Evolutionary conservation across 371 early-diverging fungal species (phyloP).

Genomic region (Coemansia sp.): DNA sequence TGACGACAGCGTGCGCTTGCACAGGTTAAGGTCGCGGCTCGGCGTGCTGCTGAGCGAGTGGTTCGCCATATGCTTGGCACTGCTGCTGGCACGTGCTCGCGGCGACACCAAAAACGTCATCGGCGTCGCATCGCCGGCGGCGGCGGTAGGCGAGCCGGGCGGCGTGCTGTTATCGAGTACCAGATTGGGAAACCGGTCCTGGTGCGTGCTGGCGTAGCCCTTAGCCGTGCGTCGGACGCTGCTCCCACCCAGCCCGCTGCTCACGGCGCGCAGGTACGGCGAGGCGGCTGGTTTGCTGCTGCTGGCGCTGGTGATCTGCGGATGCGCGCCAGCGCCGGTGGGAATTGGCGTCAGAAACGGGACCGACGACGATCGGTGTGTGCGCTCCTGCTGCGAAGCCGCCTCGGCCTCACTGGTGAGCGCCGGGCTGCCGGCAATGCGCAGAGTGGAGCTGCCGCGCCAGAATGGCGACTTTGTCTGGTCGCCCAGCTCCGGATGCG

Average conservation of each 20-base stretch:
- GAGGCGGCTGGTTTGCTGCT: constrained; percentile 20
- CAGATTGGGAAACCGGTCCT: constrained; percentile 38
- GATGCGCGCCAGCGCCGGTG: not conserved
- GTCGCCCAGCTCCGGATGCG: constrained; percentile 30
- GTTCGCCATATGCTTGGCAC: constrained; percentile 16
- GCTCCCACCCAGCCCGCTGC: constrained; percentile 23
- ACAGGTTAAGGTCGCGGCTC: constrained; percentile 28
- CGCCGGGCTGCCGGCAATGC: constrained; percentile 7
- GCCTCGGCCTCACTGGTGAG: not conserved
- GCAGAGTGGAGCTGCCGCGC: constrained; percentile 24
- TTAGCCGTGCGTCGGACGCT: not conserved
- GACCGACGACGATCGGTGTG: constrained; percentile 47
- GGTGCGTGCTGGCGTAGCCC: constrained; percentile 19
- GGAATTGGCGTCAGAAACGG: constrained; percentile 36
- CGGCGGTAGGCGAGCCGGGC: constrained; percentile 27
- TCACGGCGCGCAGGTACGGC: constrained; percentile 42
- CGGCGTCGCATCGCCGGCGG: constrained; percentile 14
- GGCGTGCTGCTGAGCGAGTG: constrained; percentile 26
- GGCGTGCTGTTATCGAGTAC: constrained; percentile 19
- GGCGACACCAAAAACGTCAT: constrained; percentile 48
- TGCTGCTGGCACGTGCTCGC: constrained; percentile 38
- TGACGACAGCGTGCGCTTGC: constrained; percentile 39
- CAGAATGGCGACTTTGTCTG: constrained; percentile 26
- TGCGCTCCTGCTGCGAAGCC: constrained; percentile 25
- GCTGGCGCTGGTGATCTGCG: constrained; percentile 1